phyloP scores from a whole-genome alignment of 148 eudicot species.

The Polygonum maritimum region DNA sequence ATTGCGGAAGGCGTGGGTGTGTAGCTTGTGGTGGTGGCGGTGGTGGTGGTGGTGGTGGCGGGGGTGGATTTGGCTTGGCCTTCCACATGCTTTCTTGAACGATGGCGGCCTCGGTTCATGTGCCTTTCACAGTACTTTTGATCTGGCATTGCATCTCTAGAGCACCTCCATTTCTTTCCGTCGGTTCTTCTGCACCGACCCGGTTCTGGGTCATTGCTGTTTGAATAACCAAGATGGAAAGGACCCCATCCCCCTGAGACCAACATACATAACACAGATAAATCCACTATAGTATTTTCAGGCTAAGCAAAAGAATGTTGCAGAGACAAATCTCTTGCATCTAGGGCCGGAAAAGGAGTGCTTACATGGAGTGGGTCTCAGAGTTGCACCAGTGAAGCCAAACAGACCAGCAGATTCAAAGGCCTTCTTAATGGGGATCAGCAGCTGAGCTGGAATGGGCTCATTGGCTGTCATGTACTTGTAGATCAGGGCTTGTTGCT shows the following conservation, averaged over 20 bases:
- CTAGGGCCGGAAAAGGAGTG: not conserved
- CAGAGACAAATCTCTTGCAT: not conserved
- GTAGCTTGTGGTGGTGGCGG: conserved; percentile 6
- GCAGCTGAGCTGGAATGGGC: conserved; percentile 70
- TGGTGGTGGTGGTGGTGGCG: not conserved
- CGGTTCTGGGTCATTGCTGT: conserved; percentile 77
- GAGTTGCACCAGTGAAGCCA: conserved; percentile 48
- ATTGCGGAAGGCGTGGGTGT: conserved; percentile 8
- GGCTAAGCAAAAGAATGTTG: not conserved
- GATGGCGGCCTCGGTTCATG: conserved; percentile 90
- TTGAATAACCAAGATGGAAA: conserved; percentile 73
- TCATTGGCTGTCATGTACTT: conserved; percentile 70
- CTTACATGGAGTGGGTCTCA: conserved; percentile 66
- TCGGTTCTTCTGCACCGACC: conserved; percentile 90
- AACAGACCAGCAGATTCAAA: conserved; percentile 42
- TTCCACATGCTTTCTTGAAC: conserved; percentile 99
- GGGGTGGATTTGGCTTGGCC: conserved; percentile 20
- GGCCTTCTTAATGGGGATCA: conserved; percentile 58
- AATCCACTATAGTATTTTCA: not conserved
- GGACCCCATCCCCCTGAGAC: conserved; percentile 61
- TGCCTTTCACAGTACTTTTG: conserved; percentile 90
- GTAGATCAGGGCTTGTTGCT: conserved; percentile 84
- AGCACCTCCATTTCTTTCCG: conserved; percentile 98
- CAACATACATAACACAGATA: not conserved
- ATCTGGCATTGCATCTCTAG: conserved; percentile 78